These are phyloP conservation scores for Malus hybrid DNA, from an alignment of 331 rosid species.

Conservation along the genomic window DNA sequence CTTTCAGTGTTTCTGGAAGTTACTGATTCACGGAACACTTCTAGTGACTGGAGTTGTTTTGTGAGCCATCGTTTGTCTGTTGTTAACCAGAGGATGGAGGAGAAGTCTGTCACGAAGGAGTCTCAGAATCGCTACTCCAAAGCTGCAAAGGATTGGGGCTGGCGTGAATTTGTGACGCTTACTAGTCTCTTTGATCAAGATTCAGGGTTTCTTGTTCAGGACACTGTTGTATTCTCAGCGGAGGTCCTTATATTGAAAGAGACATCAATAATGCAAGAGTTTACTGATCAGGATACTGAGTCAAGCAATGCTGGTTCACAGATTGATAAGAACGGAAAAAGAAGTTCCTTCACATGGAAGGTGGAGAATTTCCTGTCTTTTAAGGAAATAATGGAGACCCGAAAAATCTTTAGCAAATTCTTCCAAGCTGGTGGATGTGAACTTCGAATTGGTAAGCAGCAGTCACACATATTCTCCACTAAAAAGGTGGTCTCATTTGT, in stretches of 20 bases:
- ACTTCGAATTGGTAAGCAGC: slow-evolving; percentile 90
- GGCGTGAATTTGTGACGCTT: slow-evolving; percentile 99
- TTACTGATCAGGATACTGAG: slow-evolving; percentile 58
- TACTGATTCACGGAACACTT: slow-evolving; percentile 92
- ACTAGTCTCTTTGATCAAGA: slow-evolving; percentile 99
- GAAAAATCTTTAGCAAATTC: slow-evolving; percentile 97
- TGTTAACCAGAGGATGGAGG: slow-evolving; percentile 87
- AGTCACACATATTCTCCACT: slow-evolving; percentile 7
- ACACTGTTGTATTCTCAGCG: slow-evolving; percentile 92
- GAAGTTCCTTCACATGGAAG: slow-evolving; percentile 95
- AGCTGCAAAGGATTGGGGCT: slow-evolving; percentile 99
- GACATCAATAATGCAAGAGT: slow-evolving; percentile 85
- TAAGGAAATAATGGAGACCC: slow-evolving; percentile 98
- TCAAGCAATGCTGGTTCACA: slow-evolving; percentile 37
- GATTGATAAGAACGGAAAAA: slow-evolving; percentile 45
- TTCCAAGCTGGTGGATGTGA: slow-evolving; percentile 99
- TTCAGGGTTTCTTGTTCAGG: slow-evolving; percentile 95
- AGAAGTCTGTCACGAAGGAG: slow-evolving; percentile 95
- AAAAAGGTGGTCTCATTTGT: slow-evolving; percentile 17
- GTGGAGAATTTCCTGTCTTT: slow-evolving; percentile 96
- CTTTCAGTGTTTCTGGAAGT: slow-evolving; percentile 99
- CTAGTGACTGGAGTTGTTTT: slow-evolving; percentile 99
- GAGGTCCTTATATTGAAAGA: slow-evolving; percentile 98
- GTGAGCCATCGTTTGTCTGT: slow-evolving; percentile 95
- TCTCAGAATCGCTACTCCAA: slow-evolving; percentile 99